These are phyloP conservation scores for Podaxis carcinomalis DNA, from an alignment of 768 basidiomycete species.

Conservation along the genomic window DNA sequence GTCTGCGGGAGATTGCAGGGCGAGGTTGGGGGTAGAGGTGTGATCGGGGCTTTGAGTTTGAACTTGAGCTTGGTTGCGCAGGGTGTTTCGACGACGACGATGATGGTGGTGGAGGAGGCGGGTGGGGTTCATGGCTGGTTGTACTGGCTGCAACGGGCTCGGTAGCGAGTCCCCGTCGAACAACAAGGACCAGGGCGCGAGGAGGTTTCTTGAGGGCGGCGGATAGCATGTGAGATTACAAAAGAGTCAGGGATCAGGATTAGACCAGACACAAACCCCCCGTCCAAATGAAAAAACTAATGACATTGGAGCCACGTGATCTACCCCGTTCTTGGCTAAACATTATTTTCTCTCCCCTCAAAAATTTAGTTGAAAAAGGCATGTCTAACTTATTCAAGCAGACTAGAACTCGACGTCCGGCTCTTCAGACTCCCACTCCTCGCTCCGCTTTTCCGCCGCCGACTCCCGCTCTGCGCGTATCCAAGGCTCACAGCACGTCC, in stretches of 20 bases:
- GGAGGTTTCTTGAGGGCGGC: background rate
- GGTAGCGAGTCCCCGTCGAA: constrained; percentile 38
- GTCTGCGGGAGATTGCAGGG: constrained; percentile 32
- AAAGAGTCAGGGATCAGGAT: background rate
- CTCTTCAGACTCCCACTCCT: constrained; percentile 4
- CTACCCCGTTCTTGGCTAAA: background rate
- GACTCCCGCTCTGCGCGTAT: constrained; percentile 10
- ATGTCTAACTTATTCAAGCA: background rate
- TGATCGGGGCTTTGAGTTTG: constrained; percentile 21
- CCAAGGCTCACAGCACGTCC: constrained; percentile 22
- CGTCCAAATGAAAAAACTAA: constrained; percentile 8
- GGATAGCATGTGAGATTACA: background rate
- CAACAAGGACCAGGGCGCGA: constrained; percentile 21
- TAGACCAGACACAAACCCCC: background rate
- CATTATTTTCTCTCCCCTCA: background rate
- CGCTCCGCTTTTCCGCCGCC: constrained; percentile 7
- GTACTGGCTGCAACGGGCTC: constrained; percentile 31
- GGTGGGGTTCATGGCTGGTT: background rate
- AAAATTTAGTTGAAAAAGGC: too few species aligned
- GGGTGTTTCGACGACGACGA: constrained; percentile 6
- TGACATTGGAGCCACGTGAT: constrained; percentile 14
- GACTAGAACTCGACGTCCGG: constrained; percentile 2
- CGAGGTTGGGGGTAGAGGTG: constrained; percentile 46
- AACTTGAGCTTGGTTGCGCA: too few species aligned
- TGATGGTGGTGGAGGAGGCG: constrained; percentile 10